These are phyloP conservation scores for Apostasia ramifera DNA, from an alignment of 106 monocot species.

Conservation along the genomic window DNA sequence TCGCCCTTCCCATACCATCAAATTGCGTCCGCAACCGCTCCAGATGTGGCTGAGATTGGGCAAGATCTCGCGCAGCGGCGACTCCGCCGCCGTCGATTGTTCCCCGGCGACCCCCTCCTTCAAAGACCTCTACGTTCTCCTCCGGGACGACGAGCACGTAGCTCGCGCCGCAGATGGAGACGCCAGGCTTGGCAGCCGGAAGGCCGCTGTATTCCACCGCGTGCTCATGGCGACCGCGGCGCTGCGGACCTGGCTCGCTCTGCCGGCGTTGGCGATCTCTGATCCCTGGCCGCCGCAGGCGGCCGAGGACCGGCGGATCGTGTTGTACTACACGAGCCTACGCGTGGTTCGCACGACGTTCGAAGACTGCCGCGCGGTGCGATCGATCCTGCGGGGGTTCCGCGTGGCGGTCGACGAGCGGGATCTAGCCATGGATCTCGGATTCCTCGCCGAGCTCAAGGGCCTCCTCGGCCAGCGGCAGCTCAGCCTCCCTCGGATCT, in stretches of 20 bases:
- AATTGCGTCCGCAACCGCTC: background rate
- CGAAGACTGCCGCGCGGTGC: slow-evolving; percentile 54
- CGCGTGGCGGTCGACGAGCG: slow-evolving; percentile 58
- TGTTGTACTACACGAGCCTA: slow-evolving; percentile 65
- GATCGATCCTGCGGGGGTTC: slow-evolving; percentile 45
- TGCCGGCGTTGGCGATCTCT: slow-evolving; percentile 1
- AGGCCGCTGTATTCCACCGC: slow-evolving; percentile 3
- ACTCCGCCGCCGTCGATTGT: background rate
- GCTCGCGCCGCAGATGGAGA: background rate
- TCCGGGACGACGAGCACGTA: background rate
- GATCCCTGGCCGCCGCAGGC: background rate
- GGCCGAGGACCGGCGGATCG: slow-evolving; percentile 27
- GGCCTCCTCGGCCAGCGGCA: slow-evolving; percentile 16
- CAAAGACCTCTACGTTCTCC: slow-evolving; percentile 5
- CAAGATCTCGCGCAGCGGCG: background rate
- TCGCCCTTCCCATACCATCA: background rate
- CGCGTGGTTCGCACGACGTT: slow-evolving; percentile 51
- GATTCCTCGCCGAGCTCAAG: slow-evolving; percentile 47
- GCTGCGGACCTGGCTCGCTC: slow-evolving; percentile 4
- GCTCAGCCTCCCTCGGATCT: slow-evolving; percentile 45
- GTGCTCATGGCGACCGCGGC: slow-evolving; percentile 7
- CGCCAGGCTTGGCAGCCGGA: background rate
- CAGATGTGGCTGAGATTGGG: slow-evolving; percentile 4
- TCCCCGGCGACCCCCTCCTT: slow-evolving; percentile 1
- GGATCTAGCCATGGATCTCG: slow-evolving; percentile 51